phyloP scores from a whole-genome alignment of 768 basidiomycete genomes.

The Rhizopogon vulgaris region DNA sequence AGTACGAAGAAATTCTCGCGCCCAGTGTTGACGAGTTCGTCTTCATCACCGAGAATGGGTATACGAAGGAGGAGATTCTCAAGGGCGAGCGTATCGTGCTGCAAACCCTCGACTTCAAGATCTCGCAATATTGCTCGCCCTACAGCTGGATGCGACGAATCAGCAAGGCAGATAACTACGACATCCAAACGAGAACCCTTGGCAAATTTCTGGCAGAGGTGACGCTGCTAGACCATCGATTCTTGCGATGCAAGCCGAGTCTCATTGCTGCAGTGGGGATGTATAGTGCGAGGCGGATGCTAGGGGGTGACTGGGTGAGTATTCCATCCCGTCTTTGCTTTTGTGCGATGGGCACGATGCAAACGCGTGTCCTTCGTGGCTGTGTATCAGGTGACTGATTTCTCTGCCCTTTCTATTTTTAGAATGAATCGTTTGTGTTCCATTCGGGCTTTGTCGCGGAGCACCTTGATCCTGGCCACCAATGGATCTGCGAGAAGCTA shows the following conservation, averaged over 20 bases:
- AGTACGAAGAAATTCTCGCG: conserved; percentile 98
- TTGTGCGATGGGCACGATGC: conserved; percentile 1
- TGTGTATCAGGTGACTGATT: conserved; percentile 28
- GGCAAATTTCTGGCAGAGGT: conserved; percentile 98
- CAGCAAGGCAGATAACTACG: conserved; percentile 98
- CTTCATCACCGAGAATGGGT: conserved; percentile 95
- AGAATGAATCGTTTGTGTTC: conserved; percentile 90
- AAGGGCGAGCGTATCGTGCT: conserved; percentile 97
- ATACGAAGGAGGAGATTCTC: conserved; percentile 91
- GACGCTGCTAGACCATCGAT: conserved; percentile 86
- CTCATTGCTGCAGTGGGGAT: conserved; percentile 94
- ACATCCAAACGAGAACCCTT: conserved; percentile 93
- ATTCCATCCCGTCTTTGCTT: conserved; percentile 7
- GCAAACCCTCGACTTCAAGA: conserved; percentile 89
- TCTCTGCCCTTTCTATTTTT: conserved; percentile 15
- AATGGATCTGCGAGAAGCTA: conserved; percentile 79
- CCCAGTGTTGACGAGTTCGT: conserved; percentile 98
- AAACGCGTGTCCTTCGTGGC: conserved; percentile 3
- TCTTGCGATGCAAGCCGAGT: conserved; percentile 90
- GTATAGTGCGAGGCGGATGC: conserved; percentile 93
- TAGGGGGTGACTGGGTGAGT: conserved; percentile 95
- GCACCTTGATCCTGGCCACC: conserved; percentile 76
- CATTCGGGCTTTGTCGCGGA: conserved; percentile 90
- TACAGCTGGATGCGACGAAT: conserved; percentile 99
- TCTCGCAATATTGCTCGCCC: conserved; percentile 97